Conservation (phyloP, 495 filamentous ascomycete genomes). For the Hamigera avellanea region DNA sequence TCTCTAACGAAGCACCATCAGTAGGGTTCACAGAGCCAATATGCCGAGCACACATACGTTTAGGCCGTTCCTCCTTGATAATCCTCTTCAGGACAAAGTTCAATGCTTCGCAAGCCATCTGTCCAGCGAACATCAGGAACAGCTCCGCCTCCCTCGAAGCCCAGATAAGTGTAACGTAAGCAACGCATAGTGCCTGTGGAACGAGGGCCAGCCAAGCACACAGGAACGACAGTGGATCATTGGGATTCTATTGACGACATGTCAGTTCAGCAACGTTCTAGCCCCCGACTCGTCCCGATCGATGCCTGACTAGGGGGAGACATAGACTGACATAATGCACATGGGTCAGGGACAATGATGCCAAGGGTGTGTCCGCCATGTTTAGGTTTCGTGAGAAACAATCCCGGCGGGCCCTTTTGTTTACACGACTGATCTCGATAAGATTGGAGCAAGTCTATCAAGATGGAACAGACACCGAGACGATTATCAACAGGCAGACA, state of each 20-base stretch:
- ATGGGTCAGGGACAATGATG: conserved; percentile 87
- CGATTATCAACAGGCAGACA: no score
- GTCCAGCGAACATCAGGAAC: conserved; percentile 78
- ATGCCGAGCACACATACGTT: conserved; percentile 33
- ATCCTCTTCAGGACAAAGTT: conserved; percentile 84
- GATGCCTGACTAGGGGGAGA: not conserved
- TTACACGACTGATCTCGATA: no score
- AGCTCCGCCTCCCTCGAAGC: conserved; percentile 85
- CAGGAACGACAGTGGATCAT: conserved; percentile 71
- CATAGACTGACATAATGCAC: conserved; percentile 74
- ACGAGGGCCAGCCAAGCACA: conserved; percentile 90
- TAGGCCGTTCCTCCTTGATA: conserved; percentile 85
- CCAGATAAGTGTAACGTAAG: conserved; percentile 83
- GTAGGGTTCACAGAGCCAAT: not conserved
- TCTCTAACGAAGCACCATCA: conserved; percentile 37
- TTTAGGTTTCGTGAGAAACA: not conserved
- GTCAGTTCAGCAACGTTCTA: conserved; percentile 6
- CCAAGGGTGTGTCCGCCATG: conserved; percentile 62
- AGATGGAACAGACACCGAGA: no score
- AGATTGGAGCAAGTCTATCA: no score
- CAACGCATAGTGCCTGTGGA: conserved; percentile 79
- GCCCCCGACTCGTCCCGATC: not conserved
- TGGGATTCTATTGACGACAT: conserved; percentile 55
- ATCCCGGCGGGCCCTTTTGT: no score
- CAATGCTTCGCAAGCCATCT: conserved; percentile 85